A percentile compares a stretch with the other conserved stretches of the same genome.
Conservation (phyloP, 2,329 filamentous ascomycete species). For the Phaeosphaeriaceae sp. region DNA sequence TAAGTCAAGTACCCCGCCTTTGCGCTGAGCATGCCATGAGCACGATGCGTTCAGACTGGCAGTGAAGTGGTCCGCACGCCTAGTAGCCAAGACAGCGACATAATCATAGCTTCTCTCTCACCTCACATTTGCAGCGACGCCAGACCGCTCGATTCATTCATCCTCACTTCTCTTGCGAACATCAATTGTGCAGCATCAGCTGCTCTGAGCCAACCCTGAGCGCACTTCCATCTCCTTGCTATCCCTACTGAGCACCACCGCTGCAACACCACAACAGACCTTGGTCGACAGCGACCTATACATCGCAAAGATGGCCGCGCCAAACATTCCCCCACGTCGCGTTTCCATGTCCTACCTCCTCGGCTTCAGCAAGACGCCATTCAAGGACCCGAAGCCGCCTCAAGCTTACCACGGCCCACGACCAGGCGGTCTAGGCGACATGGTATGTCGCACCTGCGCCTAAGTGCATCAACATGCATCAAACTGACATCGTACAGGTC, state of each 20-base stretch:
- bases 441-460: slow-evolving; percentile 12
- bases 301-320: slow-evolving; percentile 20
- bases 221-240: not conserved
- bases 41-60: not conserved
- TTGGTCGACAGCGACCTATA: not conserved
- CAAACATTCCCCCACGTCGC: slow-evolving; percentile 16
- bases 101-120: not conserved
- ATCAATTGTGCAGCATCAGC: not conserved
- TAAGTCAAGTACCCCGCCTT: no score
- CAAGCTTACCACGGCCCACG: slow-evolving; percentile 13
- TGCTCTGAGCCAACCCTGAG: not conserved
- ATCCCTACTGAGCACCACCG: not conserved
- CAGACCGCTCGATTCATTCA: not conserved
- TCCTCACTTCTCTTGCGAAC: not conserved
- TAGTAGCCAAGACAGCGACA: slow-evolving; percentile 20
- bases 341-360: slow-evolving; percentile 39
- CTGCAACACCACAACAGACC: not conserved
- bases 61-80: not conserved
- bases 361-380: slow-evolving; percentile 40
- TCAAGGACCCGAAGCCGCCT: slow-evolving; percentile 29
- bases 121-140: not conserved
- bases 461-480: rapidly evolving
- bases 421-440: slow-evolving; percentile 15
- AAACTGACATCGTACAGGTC: slow-evolving; percentile 20
- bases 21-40: no score